Percentiles rank a stretch among this genome's conserved stretches.
Evolutionary conservation across 2,329 filamentous ascomycete species (phyloP).

Genomic region (Colletotrichum agaves): DNA sequence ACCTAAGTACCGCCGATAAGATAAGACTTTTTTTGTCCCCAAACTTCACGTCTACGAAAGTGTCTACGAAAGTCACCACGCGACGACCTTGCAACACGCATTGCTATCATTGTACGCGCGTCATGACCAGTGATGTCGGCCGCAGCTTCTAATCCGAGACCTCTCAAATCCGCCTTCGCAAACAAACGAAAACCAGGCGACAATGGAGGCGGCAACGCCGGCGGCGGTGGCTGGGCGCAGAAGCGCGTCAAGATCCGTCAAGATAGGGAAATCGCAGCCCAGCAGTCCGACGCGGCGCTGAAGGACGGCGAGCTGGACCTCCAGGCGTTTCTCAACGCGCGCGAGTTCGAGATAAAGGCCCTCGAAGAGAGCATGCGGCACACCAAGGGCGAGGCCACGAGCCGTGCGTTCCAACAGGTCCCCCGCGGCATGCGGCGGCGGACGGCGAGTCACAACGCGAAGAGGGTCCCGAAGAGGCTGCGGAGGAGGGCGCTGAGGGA

Average conservation of each 20-base stretch:
- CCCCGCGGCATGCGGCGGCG: slow-evolving; percentile 85
- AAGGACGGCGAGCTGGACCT: slow-evolving; percentile 86
- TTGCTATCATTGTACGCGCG: slow-evolving; percentile 1
- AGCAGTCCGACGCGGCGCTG: slow-evolving; percentile 61
- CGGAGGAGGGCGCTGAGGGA: slow-evolving; percentile 74
- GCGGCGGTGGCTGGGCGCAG: slow-evolving; percentile 41
- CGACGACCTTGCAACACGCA: slow-evolving; percentile 9
- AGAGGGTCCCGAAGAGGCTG: slow-evolving; percentile 84
- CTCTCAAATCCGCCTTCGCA: slow-evolving; percentile 31
- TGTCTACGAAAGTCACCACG: slow-evolving; percentile 8
- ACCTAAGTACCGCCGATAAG: slow-evolving; percentile 19
- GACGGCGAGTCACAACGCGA: slow-evolving; percentile 95
- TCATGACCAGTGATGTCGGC: slow-evolving; percentile 36
- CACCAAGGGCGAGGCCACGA: slow-evolving; percentile 70
- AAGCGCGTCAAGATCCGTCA: slow-evolving; percentile 60
- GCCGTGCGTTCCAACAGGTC: slow-evolving; percentile 89
- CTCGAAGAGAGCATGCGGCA: slow-evolving; percentile 84
- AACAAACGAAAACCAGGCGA: slow-evolving; percentile 44
- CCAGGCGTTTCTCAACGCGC: slow-evolving; percentile 83
- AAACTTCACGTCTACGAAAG: slow-evolving; percentile 1
- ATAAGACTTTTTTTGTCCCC: slow-evolving; percentile 32
- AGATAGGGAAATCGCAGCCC: slow-evolving; percentile 61
- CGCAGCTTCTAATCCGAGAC: slow-evolving; percentile 18
- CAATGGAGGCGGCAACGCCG: slow-evolving; percentile 39
- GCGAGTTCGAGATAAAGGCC: slow-evolving; percentile 89